phyloP scores from a whole-genome alignment of 108 stramenopile genomes.

The Bacterosira constricta region DNA sequence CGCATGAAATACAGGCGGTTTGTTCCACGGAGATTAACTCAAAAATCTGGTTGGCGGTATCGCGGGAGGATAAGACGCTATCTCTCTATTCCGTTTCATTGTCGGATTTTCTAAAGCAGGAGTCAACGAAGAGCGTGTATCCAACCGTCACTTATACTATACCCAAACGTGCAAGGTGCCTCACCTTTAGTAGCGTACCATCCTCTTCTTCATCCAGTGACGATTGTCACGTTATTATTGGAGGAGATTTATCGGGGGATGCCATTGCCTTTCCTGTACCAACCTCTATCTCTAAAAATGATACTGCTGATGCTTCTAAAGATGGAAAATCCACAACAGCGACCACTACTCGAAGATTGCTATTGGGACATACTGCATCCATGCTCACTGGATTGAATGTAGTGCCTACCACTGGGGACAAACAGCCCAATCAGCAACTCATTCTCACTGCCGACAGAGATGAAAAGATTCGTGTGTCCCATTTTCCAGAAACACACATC shows the following conservation, averaged over 20 bases:
- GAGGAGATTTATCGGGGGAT: conserved; percentile 82
- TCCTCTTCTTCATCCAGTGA: neutral
- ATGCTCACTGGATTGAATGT: conserved; percentile 72
- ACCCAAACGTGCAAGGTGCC: conserved; percentile 60
- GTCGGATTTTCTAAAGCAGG: conserved; percentile 1
- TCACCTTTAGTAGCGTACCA: conserved; percentile 49
- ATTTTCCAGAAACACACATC: conserved; percentile 68
- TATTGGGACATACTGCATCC: conserved; percentile 89
- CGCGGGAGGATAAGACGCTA: conserved; percentile 67
- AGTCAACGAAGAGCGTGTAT: neutral
- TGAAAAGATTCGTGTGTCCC: conserved; percentile 82
- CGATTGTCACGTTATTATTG: conserved; percentile 48
- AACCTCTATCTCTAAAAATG: too few species aligned
- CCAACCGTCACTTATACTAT: conserved; percentile 44
- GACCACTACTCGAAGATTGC: conserved; percentile 32
- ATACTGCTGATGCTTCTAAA: neutral
- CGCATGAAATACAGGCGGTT: conserved; percentile 60
- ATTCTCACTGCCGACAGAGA: conserved; percentile 85
- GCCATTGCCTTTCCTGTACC: conserved; percentile 67
- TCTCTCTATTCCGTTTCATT: conserved; percentile 41
- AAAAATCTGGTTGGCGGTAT: conserved; percentile 57
- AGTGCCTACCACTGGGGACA: conserved; percentile 4
- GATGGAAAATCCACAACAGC: neutral
- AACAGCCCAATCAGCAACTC: conserved; percentile 3
- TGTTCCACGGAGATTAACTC: conserved; percentile 34